These are phyloP conservation scores for Diaporthe sp. DNA, from an alignment of 2,329 filamentous ascomycete genomes.

Conservation along the genomic window DNA sequence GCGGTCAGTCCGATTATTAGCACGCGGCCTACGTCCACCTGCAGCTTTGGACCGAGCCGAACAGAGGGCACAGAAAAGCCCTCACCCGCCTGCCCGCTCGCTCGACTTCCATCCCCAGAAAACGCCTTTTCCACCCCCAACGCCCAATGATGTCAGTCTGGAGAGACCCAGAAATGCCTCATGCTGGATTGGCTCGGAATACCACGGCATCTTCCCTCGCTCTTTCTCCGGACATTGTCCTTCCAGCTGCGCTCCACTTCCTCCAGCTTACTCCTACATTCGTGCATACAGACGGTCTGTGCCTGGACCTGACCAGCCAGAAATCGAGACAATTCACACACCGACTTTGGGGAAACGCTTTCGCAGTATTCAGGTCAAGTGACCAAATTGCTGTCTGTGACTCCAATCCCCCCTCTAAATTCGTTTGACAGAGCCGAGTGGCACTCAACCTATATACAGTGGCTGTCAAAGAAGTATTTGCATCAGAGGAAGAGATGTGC, in stretches of 20 bases:
- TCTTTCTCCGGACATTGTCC: conserved; percentile 38
- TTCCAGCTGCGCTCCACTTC: conserved; percentile 11
- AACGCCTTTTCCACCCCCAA: conserved; percentile 16
- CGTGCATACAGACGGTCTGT: conserved; percentile 1
- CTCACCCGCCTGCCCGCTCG: conserved; percentile 33
- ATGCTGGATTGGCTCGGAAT: conserved; percentile 35
- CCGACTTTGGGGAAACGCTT: conserved; percentile 22
- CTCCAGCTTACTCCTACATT: conserved; percentile 24
- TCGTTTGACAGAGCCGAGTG: not conserved
- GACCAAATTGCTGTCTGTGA: not conserved
- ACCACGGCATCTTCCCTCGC: conserved; percentile 36
- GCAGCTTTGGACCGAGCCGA: conserved; percentile 21
- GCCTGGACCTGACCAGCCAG: not conserved
- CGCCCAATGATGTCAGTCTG: conserved; percentile 35
- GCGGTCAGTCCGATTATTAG: conserved; percentile 36
- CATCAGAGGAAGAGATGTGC: not conserved
- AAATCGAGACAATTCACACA: conserved; percentile 14
- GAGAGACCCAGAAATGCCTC: conserved; percentile 30
- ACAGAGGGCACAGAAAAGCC: conserved; percentile 31
- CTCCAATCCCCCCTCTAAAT: not conserved
- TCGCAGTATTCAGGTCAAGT: not conserved
- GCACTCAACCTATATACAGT: conserved; percentile 12
- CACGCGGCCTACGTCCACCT: conserved; percentile 14
- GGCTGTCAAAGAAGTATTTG: conserved; percentile 13
- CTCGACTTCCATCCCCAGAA: conserved; percentile 33